Percentiles rank a stretch among this genome's conserved stretches.
phyloP scores from a whole-genome alignment of 371 early-diverging fungal genomes.

The Syncephalastrum racemosum region DNA sequence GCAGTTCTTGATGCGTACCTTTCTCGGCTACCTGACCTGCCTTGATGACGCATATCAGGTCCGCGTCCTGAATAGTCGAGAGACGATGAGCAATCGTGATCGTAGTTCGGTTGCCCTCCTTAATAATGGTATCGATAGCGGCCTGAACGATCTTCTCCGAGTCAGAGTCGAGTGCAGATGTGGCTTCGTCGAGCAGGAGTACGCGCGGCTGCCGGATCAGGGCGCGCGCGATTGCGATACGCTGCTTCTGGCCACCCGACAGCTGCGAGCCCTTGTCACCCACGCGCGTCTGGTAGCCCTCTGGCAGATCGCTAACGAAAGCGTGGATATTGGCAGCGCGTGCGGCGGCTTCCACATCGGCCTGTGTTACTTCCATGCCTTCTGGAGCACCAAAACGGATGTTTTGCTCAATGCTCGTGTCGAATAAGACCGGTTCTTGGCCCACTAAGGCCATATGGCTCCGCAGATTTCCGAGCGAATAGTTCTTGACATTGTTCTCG shows the following conservation, averaged over 20 bases:
- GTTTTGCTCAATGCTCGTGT: constrained; percentile 77
- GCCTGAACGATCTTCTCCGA: constrained; percentile 87
- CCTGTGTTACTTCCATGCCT: constrained; percentile 38
- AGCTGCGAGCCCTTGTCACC: constrained; percentile 71
- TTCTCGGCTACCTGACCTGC: constrained; percentile 77
- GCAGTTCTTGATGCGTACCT: constrained; percentile 79
- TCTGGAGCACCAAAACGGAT: constrained; percentile 67
- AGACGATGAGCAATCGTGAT: constrained; percentile 73
- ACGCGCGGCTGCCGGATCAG: constrained; percentile 82
- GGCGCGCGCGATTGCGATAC: constrained; percentile 53
- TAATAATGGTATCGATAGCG: constrained; percentile 74
- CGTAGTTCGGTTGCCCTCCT: constrained; percentile 59
- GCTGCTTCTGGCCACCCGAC: constrained; percentile 35
- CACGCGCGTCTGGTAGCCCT: constrained; percentile 78
- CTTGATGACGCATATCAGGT: constrained; percentile 74
- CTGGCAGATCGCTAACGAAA: constrained; percentile 64
- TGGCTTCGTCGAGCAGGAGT: constrained; percentile 94
- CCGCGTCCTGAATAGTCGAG: constrained; percentile 72
- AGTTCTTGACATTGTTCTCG: constrained; percentile 61
- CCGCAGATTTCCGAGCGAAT: constrained; percentile 65
- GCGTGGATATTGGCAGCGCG: constrained; percentile 75
- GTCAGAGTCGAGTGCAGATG: constrained; percentile 87
- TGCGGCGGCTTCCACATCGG: constrained; percentile 60
- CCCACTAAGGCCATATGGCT: constrained; percentile 78
- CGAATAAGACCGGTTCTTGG: constrained; percentile 87